Base-by-base conservation (phyloP, 2,329 filamentous ascomycete genomes). In the Westerdykella aurantiaca region DNA sequence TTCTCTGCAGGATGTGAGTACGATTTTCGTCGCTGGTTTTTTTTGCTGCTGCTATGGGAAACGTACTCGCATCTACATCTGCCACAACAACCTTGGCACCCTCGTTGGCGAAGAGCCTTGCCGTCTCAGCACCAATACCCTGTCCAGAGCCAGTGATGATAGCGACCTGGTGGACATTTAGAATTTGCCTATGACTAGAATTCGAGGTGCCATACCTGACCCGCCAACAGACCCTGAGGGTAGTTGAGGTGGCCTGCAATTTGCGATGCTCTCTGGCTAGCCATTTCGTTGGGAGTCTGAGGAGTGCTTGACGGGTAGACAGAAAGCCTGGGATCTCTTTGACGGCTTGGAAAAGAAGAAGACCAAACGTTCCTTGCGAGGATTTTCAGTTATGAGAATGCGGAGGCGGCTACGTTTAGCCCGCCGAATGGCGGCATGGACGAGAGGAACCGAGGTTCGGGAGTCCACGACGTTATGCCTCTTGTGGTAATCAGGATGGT, bases 61-160 rank as follows among this genome's bases (percentile, higher is more conserved):
- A 49, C 51, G 13, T 42, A 86, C 83, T 71, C 31, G 69, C 79
- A 68, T 95, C 89, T 48, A 95, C 88, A 69, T 95, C 89, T 18
- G 86, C 83, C 37, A 95, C 75, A 10, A 95, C 74, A 0, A 95
- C 88, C 63, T 84, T 88, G 13, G 88, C 88, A 18, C 89, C 89
- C 68, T 95, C 88, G 47, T 89, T 91, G 11, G 87, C 88, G 59
- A 95, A 94, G 3, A 94, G 71, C 9, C 82, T 77, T 6, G 88
- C 88, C 25, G 84, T 77, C 70, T 95, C 89, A 22, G 88, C 89
- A 18, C 88, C 89, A 64, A 95, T 95, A 47, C 89, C 89, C 66
- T 94, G 88, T 7, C 86, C 88, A 14, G 83, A 82, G 37, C 88
- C 88, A 2, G 89, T 95, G 64, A 95, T 85, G 66, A 95, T 94